phyloP scores from a whole-genome alignment of 176 grass and related monocot species.

The Rhynchospora breviuscula region DNA sequence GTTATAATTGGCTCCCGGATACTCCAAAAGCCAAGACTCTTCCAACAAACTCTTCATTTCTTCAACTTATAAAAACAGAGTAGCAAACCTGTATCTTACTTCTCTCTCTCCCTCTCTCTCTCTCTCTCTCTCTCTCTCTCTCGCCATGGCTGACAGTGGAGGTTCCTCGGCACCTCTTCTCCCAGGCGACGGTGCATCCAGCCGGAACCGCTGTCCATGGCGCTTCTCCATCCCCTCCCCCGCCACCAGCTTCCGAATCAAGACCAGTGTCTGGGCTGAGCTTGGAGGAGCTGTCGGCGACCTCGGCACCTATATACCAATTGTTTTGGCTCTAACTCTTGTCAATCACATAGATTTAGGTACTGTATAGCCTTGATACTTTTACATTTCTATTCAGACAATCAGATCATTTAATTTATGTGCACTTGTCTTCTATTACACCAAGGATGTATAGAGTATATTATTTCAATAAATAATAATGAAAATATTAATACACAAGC shows the following conservation, averaged over 20 bases:
- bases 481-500: not conserved
- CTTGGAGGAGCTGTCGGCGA: conserved; percentile 72
- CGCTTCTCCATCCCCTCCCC: conserved; percentile 21
- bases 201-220: not conserved
- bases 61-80: not conserved
- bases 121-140: not conserved
- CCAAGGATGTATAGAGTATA: too few species aligned
- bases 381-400: not conserved
- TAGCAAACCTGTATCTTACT: not conserved
- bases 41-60: not conserved
- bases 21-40: not conserved
- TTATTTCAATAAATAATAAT: not conserved
- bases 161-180: conserved; percentile 31
- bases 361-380: not conserved
- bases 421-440: too few species aligned
- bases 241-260: conserved; percentile 30
- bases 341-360: conserved; percentile 53
- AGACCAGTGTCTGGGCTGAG: conserved; percentile 62
- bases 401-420: too few species aligned
- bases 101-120: not conserved
- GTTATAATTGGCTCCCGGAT: not conserved
- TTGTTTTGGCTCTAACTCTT: conserved; percentile 76
- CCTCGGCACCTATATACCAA: conserved; percentile 87
- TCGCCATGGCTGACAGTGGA: conserved; percentile 3
- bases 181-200: conserved; percentile 8